phyloP scores from a whole-genome alignment of 148 eudicot species.

The Limonium bicolor region DNA sequence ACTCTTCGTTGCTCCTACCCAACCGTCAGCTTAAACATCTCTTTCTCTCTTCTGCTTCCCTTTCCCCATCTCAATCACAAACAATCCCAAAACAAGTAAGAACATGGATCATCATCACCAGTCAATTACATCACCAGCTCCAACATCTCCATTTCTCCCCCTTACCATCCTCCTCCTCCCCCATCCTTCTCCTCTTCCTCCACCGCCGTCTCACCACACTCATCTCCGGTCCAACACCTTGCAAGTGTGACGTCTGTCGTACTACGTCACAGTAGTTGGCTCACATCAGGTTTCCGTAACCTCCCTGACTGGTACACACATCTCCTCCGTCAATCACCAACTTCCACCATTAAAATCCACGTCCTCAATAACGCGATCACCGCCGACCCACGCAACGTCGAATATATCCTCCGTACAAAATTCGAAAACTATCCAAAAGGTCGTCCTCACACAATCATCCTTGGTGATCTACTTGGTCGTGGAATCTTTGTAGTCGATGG shows the following conservation, averaged over 20 bases:
- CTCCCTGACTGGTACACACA: slow-evolving; percentile 44
- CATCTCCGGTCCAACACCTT: slow-evolving; percentile 1
- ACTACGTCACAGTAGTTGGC: slow-evolving; percentile 25
- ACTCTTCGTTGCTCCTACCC: too few species aligned
- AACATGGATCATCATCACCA: too few species aligned
- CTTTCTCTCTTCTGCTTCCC: too few species aligned
- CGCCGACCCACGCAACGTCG: slow-evolving; percentile 28
- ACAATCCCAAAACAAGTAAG: too few species aligned
- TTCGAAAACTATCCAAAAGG: slow-evolving; percentile 56
- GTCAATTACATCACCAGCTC: too few species aligned
- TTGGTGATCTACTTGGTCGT: slow-evolving; percentile 39
- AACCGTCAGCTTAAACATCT: too few species aligned
- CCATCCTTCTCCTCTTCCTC: slow-evolving; percentile 3
- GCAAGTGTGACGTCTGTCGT: slow-evolving; percentile 37
- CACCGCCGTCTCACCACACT: background rate
- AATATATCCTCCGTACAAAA: slow-evolving; percentile 31
- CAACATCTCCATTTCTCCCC: too few species aligned
- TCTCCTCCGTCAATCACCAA: slow-evolving; percentile 26
- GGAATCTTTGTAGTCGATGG: slow-evolving; percentile 54
- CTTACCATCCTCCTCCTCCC: background rate
- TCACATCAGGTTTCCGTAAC: slow-evolving; percentile 18
- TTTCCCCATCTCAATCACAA: too few species aligned
- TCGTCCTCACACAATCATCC: slow-evolving; percentile 15
- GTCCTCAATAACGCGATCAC: slow-evolving; percentile 35
- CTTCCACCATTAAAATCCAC: slow-evolving; percentile 39